These are phyloP conservation scores for Aspergillus felis DNA, from an alignment of 2,329 filamentous ascomycete species.

Conservation along the genomic window DNA sequence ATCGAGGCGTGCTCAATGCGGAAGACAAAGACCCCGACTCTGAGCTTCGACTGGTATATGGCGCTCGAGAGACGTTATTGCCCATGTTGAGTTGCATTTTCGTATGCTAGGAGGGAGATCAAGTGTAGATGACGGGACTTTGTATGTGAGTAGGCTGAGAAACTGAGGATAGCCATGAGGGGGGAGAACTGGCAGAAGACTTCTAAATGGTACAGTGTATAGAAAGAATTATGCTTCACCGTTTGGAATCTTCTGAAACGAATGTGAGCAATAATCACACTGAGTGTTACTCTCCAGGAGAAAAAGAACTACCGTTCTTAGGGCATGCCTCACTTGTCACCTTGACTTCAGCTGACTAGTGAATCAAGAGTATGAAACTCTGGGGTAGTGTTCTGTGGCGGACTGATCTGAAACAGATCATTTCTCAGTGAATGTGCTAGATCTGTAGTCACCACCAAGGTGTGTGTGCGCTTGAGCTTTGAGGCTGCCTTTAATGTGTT, in stretches of 20 bases:
- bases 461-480: background rate
- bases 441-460: background rate
- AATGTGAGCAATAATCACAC: background rate
- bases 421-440: background rate
- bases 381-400: background rate
- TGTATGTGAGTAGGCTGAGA: background rate
- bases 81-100: background rate
- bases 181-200: background rate
- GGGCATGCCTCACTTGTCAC: background rate
- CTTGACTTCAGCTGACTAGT: background rate
- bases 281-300: background rate
- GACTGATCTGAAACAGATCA: background rate
- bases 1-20: background rate
- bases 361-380: background rate
- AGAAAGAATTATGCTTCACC: background rate
- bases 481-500: background rate
- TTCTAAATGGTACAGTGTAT: too few relatives aligned
- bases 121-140: background rate
- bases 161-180: background rate
- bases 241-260: background rate
- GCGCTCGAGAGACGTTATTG: background rate
- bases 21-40: background rate
- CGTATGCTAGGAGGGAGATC: background rate
- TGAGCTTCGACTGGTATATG: background rate
- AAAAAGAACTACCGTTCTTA: background rate